Conservation (phyloP, 192 early-diverging fungal genomes). For the Backusella tarrabulga region DNA sequence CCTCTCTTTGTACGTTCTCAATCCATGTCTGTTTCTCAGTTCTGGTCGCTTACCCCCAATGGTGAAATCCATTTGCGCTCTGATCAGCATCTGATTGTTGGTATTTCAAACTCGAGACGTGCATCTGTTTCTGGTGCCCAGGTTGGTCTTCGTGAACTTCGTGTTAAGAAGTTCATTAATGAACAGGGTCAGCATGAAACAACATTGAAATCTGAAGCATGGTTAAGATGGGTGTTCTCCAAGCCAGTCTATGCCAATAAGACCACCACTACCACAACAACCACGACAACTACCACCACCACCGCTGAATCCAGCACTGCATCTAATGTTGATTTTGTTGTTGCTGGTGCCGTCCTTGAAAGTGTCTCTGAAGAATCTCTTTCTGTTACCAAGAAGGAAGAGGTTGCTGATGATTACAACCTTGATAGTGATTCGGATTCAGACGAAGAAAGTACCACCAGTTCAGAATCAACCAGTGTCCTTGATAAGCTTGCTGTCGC, state of each 20-base stretch:
- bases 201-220: not conserved
- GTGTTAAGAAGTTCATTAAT: constrained; percentile 6
- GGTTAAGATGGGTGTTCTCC: constrained; percentile 15
- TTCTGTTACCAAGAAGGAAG: not conserved
- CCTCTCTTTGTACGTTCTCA: constrained; percentile 6
- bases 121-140: constrained; percentile 12
- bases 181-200: constrained; percentile 1
- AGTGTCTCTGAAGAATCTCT: constrained; percentile 7
- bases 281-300: not conserved
- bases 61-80: constrained; percentile 16
- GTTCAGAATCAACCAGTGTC: not conserved
- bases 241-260: constrained; percentile 3
- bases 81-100: constrained; percentile 15
- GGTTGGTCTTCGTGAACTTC: constrained; percentile 14
- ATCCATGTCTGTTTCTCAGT: constrained; percentile 14
- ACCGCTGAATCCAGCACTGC: not conserved
- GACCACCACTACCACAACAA: not conserved
- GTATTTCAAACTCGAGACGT: constrained; percentile 5
- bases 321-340: not conserved
- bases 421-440: not conserved
- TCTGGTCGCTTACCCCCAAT: constrained; percentile 26
- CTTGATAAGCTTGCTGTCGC: constrained; percentile 9
- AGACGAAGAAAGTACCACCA: not conserved
- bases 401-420: not conserved
- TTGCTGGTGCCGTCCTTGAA: not conserved